Conservation (phyloP, 1,284 basidiomycete genomes). For the Tilletia caries region DNA sequence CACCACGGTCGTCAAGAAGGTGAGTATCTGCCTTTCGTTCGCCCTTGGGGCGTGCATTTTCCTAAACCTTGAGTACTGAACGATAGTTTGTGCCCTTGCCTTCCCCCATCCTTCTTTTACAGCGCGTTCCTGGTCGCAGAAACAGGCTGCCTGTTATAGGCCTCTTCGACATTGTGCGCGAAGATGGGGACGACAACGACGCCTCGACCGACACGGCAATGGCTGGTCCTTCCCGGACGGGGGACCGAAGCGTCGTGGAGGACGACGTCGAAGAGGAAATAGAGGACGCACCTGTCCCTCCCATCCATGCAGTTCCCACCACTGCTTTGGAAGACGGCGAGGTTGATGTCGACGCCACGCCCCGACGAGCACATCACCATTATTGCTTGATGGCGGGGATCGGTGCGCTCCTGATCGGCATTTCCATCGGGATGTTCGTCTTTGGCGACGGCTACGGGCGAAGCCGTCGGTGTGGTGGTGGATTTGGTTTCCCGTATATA, state of each 20-base stretch:
- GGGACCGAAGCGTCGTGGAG: too few species aligned
- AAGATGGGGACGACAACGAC: not conserved
- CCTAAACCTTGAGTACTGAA: too few species aligned
- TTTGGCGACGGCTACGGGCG: not conserved
- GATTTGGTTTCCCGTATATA: not conserved
- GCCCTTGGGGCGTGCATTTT: too few species aligned
- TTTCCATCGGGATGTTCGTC: not conserved
- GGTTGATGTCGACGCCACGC: not conserved
- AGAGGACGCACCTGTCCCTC: not conserved
- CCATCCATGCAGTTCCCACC: not conserved
- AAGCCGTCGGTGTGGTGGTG: not conserved
- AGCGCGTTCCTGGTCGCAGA: conserved; percentile 2
- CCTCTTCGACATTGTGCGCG: not conserved
- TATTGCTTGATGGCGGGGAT: not conserved
- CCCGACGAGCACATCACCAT: not conserved
- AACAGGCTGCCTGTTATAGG: not conserved
- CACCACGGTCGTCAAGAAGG: conserved; percentile 6
- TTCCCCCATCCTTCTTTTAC: not conserved
- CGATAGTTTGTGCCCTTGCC: too few species aligned
- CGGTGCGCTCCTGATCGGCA: not conserved
- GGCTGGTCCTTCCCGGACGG: not conserved
- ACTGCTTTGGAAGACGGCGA: not conserved
- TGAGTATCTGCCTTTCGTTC: too few species aligned
- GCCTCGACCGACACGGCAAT: not conserved
- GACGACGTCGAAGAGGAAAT: not conserved